phyloP scores from a whole-genome alignment of 2,329 filamentous ascomycete species.

The Aspergillus fumigatus region DNA sequence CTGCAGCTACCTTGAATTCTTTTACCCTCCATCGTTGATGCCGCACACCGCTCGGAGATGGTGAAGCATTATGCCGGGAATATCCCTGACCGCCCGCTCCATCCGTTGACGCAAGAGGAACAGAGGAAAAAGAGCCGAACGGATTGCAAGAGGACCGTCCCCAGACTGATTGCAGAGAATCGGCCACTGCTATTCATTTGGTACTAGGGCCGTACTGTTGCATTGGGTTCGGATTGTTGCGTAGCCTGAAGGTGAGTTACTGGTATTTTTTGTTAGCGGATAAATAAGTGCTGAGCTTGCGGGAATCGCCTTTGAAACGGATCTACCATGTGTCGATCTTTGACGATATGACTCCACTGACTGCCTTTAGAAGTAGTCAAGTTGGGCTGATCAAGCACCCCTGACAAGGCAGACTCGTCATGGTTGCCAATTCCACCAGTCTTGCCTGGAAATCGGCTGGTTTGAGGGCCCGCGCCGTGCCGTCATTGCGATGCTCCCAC shows the following conservation, averaged over 20 bases:
- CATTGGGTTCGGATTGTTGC: neutral
- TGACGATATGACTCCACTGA: neutral
- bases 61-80: constrained; percentile 1
- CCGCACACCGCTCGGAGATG: neutral
- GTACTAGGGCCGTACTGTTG: neutral
- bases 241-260: neutral
- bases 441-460: constrained; percentile 24
- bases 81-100: constrained; percentile 7
- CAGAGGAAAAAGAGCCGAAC: constrained; percentile 1
- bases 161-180: neutral
- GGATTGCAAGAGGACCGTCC: neutral
- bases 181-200: neutral
- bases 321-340: no score
- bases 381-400: neutral
- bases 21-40: neutral
- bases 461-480: constrained; percentile 21
- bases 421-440: constrained; percentile 20
- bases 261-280: neutral
- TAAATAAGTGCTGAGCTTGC: no score
- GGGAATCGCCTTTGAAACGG: neutral
- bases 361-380: neutral
- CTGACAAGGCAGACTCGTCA: constrained; percentile 1
- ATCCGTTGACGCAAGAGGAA: constrained; percentile 4
- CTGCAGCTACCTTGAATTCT: neutral
- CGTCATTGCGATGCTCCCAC: constrained; percentile 20